Evolutionary conservation across 1,284 basidiomycete genomes (phyloP), one percentile per base, ranked within the genome.

Genomic region (Ceratobasidium papillatum): DNA sequence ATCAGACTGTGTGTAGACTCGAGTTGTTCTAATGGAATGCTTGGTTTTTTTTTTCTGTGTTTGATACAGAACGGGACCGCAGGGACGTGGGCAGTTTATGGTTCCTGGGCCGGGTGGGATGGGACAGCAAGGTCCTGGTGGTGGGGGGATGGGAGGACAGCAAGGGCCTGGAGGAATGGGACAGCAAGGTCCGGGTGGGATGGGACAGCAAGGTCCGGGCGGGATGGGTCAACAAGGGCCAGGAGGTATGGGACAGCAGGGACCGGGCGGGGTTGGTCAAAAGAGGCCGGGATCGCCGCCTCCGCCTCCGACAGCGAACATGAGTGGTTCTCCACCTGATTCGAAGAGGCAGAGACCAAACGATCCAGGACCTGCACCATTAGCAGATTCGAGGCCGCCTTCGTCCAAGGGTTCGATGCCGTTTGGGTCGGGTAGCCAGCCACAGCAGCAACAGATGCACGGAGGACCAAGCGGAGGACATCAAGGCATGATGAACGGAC

Each of bases 231-330:
- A 7, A 5, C 38, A 41, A 41, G 38, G 38, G 14, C 38, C 5
- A 14, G 47, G 47, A 12, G 47, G 47, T 7, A 32, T 54, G 51
- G 27, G 22, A 17, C 25, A 9, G 9, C 22, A 27, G 30, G 61
- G 61, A 12, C 61, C 22, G 19, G 61, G 61, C 2, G 43, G 43
- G 19, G n/a, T 47, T 47, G 68, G 68, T 1, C 68, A 71, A 27
- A 71, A 71, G 22, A 54, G 68, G 22, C 56, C 68, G 12, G 68
- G 54, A 8, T 71, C 68, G 54, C 68, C 68, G 11, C 68, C 68
- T 14, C 54, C 68, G 7, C 54, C 68, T 2, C 54, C 68, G 14
- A 47, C 52, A 1, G 22, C 41, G 8, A 71, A 58, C 41, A 25
- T 61, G 56, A 43, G 54, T 2, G 45, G 45, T 1, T 71, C 68